phyloP scores from a whole-genome alignment of 2,329 filamentous ascomycete genomes.

The Diaporthe capsici region DNA sequence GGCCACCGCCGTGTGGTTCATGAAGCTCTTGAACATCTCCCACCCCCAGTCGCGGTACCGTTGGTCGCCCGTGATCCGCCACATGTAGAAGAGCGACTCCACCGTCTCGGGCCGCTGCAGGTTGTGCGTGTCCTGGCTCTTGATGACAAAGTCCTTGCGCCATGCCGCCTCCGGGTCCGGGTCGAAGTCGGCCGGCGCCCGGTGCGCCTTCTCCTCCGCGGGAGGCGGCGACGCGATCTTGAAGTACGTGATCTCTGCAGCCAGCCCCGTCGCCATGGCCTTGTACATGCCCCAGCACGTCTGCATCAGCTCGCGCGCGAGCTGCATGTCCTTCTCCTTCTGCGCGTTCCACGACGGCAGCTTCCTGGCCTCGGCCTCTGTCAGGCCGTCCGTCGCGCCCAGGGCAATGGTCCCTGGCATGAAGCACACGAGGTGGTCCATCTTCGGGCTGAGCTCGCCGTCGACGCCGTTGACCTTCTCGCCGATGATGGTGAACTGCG shows the following conservation, averaged over 20 bases:
- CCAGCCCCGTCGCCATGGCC: conserved; percentile 89
- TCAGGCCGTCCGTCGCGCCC: conserved; percentile 83
- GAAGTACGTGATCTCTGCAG: conserved; percentile 95
- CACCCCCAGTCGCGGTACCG: conserved; percentile 97
- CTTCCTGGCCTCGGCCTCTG: conserved; percentile 82
- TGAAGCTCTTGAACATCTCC: conserved; percentile 96
- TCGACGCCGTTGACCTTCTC: conserved; percentile 84
- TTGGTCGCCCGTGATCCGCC: conserved; percentile 92
- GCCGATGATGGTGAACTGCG: conserved; percentile 88
- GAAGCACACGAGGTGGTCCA: conserved; percentile 99
- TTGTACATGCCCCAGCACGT: conserved; percentile 99
- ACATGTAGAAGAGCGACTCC: conserved; percentile 98
- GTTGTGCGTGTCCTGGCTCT: conserved; percentile 89
- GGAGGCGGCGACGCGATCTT: conserved; percentile 78
- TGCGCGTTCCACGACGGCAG: conserved; percentile 79
- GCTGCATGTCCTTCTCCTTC: conserved; percentile 87
- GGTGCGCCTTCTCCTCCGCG: conserved; percentile 68
- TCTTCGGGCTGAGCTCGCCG: conserved; percentile 81
- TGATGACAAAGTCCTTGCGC: conserved; percentile 84
- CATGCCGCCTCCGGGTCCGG: conserved; percentile 71
- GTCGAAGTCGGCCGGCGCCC: conserved; percentile 65
- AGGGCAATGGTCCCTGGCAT: conserved; percentile 96
- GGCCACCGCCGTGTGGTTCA: conserved; percentile 85
- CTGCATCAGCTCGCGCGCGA: conserved; percentile 92
- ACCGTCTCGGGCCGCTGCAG: conserved; percentile 95